A percentile compares a stretch with the other conserved stretches of the same genome.
phyloP scores from a whole-genome alignment of 768 basidiomycete genomes.

The Rhizopogon vesiculosus region DNA sequence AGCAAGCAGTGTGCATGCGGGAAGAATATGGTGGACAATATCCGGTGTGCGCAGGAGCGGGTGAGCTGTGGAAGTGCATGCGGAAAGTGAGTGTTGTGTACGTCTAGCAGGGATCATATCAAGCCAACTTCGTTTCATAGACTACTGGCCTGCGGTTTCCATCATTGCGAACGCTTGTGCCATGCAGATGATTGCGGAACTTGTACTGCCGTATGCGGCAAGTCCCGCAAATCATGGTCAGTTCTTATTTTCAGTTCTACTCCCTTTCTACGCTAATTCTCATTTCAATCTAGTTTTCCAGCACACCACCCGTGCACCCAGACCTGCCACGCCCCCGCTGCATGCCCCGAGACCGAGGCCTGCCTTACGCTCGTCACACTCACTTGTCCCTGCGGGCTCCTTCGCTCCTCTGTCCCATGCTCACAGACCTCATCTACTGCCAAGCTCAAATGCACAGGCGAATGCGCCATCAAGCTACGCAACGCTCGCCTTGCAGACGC shows the following conservation, averaged over 20 bases:
- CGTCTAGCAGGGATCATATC: not conserved
- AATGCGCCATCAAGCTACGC: slow-evolving; percentile 81
- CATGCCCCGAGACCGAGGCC: slow-evolving; percentile 76
- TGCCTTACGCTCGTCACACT: slow-evolving; percentile 67
- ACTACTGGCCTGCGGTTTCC: slow-evolving; percentile 80
- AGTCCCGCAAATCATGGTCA: slow-evolving; percentile 80
- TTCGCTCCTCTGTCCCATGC: slow-evolving; percentile 71
- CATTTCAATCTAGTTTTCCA: slow-evolving; percentile 44
- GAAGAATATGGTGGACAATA: slow-evolving; percentile 73
- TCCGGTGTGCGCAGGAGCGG: slow-evolving; percentile 74
- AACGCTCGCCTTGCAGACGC: slow-evolving; percentile 90
- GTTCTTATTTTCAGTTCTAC: slow-evolving; percentile 14
- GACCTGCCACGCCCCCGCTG: slow-evolving; percentile 84
- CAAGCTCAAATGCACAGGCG: slow-evolving; percentile 68
- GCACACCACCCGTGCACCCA: slow-evolving; percentile 69
- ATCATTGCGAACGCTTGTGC: slow-evolving; percentile 79
- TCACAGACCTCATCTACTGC: slow-evolving; percentile 44
- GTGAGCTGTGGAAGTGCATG: slow-evolving; percentile 85
- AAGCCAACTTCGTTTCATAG: slow-evolving; percentile 25
- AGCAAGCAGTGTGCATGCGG: slow-evolving; percentile 85
- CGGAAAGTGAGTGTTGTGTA: slow-evolving; percentile 49
- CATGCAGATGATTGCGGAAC: slow-evolving; percentile 79
- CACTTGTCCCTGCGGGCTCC: slow-evolving; percentile 79
- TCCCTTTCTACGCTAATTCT: not conserved
- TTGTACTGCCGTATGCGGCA: slow-evolving; percentile 79